Evolutionary conservation across 2,329 filamentous ascomycete genomes (phyloP), one percentile per base, ranked within the genome.

Genomic region (Ophiognomonia clavigignenti-juglandacearum): DNA sequence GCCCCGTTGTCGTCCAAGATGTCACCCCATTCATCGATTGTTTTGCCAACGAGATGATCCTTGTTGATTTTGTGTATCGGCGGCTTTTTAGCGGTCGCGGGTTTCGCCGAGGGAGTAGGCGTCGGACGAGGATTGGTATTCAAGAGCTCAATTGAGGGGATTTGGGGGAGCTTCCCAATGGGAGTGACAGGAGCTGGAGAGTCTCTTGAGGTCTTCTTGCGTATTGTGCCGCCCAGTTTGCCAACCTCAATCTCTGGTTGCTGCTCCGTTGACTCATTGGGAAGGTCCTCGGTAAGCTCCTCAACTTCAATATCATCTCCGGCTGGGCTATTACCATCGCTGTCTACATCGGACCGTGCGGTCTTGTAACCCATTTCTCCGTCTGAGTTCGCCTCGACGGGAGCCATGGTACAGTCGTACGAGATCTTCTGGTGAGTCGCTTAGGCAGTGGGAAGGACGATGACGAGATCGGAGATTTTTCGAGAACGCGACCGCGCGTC

Each of bases 21-120:
- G 57, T 77, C 77, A 45, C 75, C 76, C 39, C 75, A 75, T 57
- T 78, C 75, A 50, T 79, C 73, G 20, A 79, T 66, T 32, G 57
- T 65, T 52, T 72, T 71, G 35, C 72, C 75, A 39, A 69, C 66
- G 19, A 79, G 67, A 16, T 57, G 57, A 8, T 54, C 50, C 24
- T 59, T 63, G n/a, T 60, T 44, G 13, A 52, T 54, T 7, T 56
- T 44, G 2, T 61, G 57, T 3, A 64, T 50, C 3, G 54, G 46
- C 39, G 68, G 59, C 50, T 66, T 52, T 39, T 46, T 41, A 36
- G 58, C 53, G 10, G 35, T 13, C 18, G 23, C 18, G 13, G 34
- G 19, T 18, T 20, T 13, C 19, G 22, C 48, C 2, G 40, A 45
- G 4, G 41, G 36, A 19, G 46, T 29, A 4, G 42, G 50, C 26